Conservation (phyloP, 2,329 filamentous ascomycete species). For the Pseudocercospora eumusae region DNA sequence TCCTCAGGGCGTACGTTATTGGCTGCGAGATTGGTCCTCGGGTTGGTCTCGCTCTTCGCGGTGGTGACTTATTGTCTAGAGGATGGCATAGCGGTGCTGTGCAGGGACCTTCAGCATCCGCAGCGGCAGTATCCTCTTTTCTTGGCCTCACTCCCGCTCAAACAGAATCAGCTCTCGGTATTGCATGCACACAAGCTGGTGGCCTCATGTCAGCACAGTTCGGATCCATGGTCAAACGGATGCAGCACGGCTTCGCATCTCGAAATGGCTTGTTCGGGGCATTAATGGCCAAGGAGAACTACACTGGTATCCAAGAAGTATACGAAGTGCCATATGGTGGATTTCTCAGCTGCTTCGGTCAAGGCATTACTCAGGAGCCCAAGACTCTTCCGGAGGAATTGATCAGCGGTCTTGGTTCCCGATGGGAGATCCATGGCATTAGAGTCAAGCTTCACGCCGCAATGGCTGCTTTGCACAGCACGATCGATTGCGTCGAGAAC, state of each 20-base stretch:
- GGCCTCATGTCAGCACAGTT: conserved; percentile 46
- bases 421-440: conserved; percentile 43
- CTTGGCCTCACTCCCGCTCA: conserved; percentile 11
- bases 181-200: conserved; percentile 17
- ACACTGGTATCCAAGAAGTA: conserved; percentile 48
- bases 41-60: conserved; percentile 18
- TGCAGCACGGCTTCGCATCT: conserved; percentile 52
- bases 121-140: conserved; percentile 14
- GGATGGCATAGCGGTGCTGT: conserved; percentile 19
- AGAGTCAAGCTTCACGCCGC: conserved; percentile 44
- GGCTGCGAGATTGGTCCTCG: conserved; percentile 19
- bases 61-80: conserved; percentile 14
- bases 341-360: conserved; percentile 45
- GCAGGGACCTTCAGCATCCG: conserved; percentile 13
- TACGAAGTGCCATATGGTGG: conserved; percentile 48
- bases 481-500: conserved; percentile 41
- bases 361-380: conserved; percentile 36
- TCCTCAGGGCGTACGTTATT: conserved; percentile 15
- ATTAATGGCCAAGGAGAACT: conserved; percentile 43
- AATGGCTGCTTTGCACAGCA: conserved; percentile 43
- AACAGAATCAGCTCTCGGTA: conserved; percentile 17
- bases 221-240: conserved; percentile 48
- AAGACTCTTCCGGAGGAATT: conserved; percentile 37
- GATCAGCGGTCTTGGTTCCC: conserved; percentile 39
- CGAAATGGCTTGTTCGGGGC: conserved; percentile 48